These are phyloP conservation scores for Cucumis hystrix DNA, from an alignment of 306 rosid species.

Conservation along the genomic window DNA sequence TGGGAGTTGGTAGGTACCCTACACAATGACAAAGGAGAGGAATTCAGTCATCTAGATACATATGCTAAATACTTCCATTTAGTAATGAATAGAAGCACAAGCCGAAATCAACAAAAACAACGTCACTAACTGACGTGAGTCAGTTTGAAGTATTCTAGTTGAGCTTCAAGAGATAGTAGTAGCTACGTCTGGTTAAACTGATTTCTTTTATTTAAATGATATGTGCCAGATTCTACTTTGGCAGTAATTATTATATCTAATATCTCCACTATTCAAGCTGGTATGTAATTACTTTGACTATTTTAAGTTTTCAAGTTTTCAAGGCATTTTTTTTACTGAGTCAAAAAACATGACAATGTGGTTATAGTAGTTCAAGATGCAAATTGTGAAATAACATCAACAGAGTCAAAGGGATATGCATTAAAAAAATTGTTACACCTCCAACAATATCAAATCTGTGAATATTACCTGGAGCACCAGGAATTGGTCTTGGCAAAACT, in stretches of 20 bases:
- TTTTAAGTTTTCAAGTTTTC: background rate
- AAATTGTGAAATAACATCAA: background rate
- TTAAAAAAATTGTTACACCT: background rate
- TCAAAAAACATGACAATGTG: background rate
- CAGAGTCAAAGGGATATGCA: background rate
- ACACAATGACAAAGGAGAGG: background rate
- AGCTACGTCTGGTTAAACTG: background rate
- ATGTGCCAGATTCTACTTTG: background rate
- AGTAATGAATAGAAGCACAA: background rate
- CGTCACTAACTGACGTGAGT: background rate
- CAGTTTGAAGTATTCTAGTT: background rate
- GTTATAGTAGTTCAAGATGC: background rate
- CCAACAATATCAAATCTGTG: background rate
- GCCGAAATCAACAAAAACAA: background rate
- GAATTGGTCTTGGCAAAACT: conserved; percentile 67
- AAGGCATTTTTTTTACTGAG: background rate
- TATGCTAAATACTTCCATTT: background rate
- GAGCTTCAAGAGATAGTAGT: background rate
- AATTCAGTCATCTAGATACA: background rate
- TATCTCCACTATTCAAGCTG: background rate
- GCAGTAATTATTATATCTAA: background rate
- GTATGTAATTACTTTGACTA: background rate
- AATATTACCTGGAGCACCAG: conserved; percentile 58
- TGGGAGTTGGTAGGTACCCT: conserved; percentile 24
- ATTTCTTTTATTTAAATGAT: no score